Base-by-base conservation (phyloP, 805 yeast species). In the Komagataella mondaviorum region DNA sequence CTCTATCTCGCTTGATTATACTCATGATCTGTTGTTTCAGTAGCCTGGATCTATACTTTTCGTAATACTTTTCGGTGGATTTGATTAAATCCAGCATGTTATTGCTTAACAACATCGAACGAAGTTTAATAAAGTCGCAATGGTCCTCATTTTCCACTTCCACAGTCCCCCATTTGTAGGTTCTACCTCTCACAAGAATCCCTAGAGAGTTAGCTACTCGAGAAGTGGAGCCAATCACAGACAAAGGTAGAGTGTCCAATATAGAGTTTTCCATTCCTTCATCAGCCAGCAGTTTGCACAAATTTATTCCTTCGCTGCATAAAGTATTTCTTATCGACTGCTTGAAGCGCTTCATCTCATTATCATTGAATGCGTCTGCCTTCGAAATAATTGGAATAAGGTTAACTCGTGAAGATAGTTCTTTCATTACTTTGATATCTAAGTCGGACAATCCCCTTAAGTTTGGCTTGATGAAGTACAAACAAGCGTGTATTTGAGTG, bases 121-220 rank as follows among this genome's bases (percentile, higher is more conserved):
- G 77, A 55, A 90, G 71, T 54, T 72, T 72, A 24, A 66, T 55
- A 60, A 88, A 88, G 63, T 91, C 96, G 66, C 95, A 87, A 64
- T 85, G 89, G 6, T 69, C 64, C 17, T 75, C 76, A 63, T 88
- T 83, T 60, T 86, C 96, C 45, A 87, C 85, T 61, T 89, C 96
- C 12, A 87, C 86, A 20, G 77, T 65, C 0, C 97, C 97, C 96
- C 96, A 90, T 16, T 71, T 73, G 68, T 88, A 90, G 60, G 75
- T 74, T 60, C 96, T 75, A 16, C 93, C 96, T 55, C 85, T 73
- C 24, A 85, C 85, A 3, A 66, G 54, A 36, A 72, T 66, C 7
- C 81, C 81, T 7, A 68, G 67, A 3, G 65, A 57, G 49, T 72
- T 72, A 48, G 60, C 57, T 36, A 72, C 75, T 51, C 65, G 67